Percentiles rank a stretch among this genome's conserved stretches.
Conservation (phyloP, 2,329 filamentous ascomycete genomes). For the Penicillium sp. region DNA sequence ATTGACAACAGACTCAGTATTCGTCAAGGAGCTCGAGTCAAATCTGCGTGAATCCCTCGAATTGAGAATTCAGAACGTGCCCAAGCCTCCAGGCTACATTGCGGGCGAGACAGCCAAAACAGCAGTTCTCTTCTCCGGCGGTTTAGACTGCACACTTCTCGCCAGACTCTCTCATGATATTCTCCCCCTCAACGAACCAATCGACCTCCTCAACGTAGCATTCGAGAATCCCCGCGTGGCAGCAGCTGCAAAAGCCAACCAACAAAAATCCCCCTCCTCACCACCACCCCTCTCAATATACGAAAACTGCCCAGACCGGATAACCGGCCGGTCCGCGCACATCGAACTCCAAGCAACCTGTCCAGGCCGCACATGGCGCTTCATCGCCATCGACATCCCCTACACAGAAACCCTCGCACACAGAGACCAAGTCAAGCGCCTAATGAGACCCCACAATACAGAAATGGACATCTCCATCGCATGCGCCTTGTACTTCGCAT, state of each 20-base stretch:
- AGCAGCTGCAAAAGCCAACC: constrained; percentile 52
- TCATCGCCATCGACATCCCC: constrained; percentile 76
- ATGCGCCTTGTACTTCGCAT: constrained; percentile 90
- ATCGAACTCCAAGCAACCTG: constrained; percentile 70
- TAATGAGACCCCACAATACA: constrained; percentile 92
- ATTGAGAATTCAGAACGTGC: constrained; percentile 64
- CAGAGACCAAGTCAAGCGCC: constrained; percentile 64
- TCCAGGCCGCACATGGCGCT: constrained; percentile 72
- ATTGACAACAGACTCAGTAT: constrained; percentile 44
- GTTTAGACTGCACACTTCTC: constrained; percentile 86
- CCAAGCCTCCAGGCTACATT: constrained; percentile 50
- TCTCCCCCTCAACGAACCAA: constrained; percentile 63
- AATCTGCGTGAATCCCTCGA: constrained; percentile 62
- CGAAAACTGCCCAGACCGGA: constrained; percentile 83
- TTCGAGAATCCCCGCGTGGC: constrained; percentile 87
- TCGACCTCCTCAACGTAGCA: constrained; percentile 92
- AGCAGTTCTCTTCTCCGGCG: constrained; percentile 88
- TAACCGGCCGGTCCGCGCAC: constrained; percentile 78
- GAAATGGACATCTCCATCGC: constrained; percentile 99
- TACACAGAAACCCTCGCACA: constrained; percentile 71
- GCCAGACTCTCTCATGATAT: constrained; percentile 77
- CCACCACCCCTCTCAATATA: constrained; percentile 49
- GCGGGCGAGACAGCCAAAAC: constrained; percentile 45
- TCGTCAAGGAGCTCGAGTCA: constrained; percentile 54
- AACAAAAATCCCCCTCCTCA: constrained; percentile 17